A percentile compares a stretch with the other conserved stretches of the same genome.
These are phyloP conservation scores for Samsoniella hepiali DNA, from an alignment of 2,329 filamentous ascomycete species.

Conservation along the genomic window DNA sequence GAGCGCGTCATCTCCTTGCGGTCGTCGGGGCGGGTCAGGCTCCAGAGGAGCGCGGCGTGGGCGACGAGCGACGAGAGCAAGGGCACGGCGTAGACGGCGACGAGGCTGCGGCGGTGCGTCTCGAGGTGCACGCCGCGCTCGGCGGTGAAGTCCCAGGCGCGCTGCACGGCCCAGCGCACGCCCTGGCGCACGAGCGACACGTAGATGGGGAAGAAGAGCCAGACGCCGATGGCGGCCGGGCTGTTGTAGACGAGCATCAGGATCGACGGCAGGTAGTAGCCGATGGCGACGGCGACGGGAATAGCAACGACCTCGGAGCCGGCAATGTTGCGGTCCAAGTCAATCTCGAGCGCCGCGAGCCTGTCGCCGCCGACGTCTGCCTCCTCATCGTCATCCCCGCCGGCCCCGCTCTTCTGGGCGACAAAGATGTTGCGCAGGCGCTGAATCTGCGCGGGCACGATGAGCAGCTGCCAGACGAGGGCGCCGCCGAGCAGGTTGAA, in stretches of 20 bases:
- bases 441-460: slow-evolving; percentile 48
- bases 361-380: slow-evolving; percentile 21
- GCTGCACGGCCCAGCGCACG: slow-evolving; percentile 30
- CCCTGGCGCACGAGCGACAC: slow-evolving; percentile 42
- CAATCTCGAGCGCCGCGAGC: slow-evolving; percentile 19
- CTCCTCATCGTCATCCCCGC: slow-evolving; percentile 18
- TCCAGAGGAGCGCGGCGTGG: slow-evolving; percentile 43
- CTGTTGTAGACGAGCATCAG: slow-evolving; percentile 44
- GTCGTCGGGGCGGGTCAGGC: slow-evolving; percentile 40
- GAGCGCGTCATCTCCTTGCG: slow-evolving; percentile 49
- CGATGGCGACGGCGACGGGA: slow-evolving; percentile 45
- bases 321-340: slow-evolving; percentile 37
- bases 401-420: slow-evolving; percentile 17
- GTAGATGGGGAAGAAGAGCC: slow-evolving; percentile 52
- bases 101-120: slow-evolving; percentile 36
- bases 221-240: slow-evolving; percentile 39
- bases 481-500: slow-evolving; percentile 49
- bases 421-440: slow-evolving; percentile 37
- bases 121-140: slow-evolving; percentile 42
- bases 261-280: slow-evolving; percentile 45
- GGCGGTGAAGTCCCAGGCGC: slow-evolving; percentile 26
- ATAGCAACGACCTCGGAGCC: slow-evolving; percentile 56
- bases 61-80: slow-evolving; percentile 41
- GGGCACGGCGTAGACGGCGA: slow-evolving; percentile 45
- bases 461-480: slow-evolving; percentile 50